Evolutionary conservation across 805 yeast species (phyloP).

Genomic region (Ogataea wickerhamii): DNA sequence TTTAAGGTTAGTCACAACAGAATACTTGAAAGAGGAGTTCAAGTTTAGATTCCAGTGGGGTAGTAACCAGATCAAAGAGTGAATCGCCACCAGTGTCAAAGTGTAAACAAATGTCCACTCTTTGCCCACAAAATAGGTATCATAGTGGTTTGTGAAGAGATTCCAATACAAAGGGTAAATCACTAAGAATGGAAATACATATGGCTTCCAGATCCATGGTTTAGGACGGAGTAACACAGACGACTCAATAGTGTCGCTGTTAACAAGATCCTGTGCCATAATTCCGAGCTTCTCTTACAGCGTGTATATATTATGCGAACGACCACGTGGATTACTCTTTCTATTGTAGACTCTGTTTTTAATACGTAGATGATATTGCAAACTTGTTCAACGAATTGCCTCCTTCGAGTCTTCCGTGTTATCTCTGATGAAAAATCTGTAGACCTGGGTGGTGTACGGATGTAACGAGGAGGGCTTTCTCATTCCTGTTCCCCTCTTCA

Average conservation of each 20-base stretch:
- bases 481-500: too few species aligned
- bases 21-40: slow-evolving; percentile 66
- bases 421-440: neutral
- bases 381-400: neutral
- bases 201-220: slow-evolving; percentile 59
- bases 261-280: slow-evolving; percentile 44
- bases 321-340: too few species aligned
- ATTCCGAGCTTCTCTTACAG: too few species aligned
- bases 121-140: slow-evolving; percentile 74
- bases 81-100: slow-evolving; percentile 68
- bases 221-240: slow-evolving; percentile 76
- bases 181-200: slow-evolving; percentile 76
- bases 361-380: too few species aligned
- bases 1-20: slow-evolving; percentile 43
- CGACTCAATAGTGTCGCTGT: slow-evolving; percentile 65
- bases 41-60: slow-evolving; percentile 90
- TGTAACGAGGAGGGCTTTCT: neutral
- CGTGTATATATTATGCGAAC: too few species aligned
- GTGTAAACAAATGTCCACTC: slow-evolving; percentile 96
- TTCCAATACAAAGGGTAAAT: slow-evolving; percentile 72
- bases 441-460: neutral
- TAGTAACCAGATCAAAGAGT: slow-evolving; percentile 75
- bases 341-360: too few species aligned
- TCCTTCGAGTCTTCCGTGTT: neutral
- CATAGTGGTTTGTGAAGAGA: slow-evolving; percentile 67